Percentiles rank a stretch among this genome's conserved stretches.
phyloP scores from a whole-genome alignment of 2,329 filamentous ascomycete species.

The Venturia oleaginea region DNA sequence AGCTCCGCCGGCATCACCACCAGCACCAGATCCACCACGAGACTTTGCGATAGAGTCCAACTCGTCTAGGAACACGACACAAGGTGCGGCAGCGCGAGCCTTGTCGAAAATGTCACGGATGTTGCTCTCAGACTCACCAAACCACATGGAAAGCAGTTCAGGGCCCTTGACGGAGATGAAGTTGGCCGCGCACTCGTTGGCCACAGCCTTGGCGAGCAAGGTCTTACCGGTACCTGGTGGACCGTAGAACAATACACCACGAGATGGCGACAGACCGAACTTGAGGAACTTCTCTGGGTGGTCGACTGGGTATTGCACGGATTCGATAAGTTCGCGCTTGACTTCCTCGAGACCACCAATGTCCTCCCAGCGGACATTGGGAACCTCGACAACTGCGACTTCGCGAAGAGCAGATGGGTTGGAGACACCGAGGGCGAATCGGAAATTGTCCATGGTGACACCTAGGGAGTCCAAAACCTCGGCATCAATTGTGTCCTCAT shows the following conservation, averaged over 20 bases:
- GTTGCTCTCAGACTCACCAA: slow-evolving; percentile 99
- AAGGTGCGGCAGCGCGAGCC: slow-evolving; percentile 93
- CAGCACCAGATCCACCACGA: slow-evolving; percentile 84
- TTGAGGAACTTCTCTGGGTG: slow-evolving; percentile 99
- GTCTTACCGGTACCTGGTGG: slow-evolving; percentile 99
- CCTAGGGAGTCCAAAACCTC: slow-evolving; percentile 97
- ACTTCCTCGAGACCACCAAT: slow-evolving; percentile 97
- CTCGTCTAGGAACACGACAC: slow-evolving; percentile 97
- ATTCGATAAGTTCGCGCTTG: slow-evolving; percentile 99
- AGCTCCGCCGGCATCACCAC: slow-evolving; percentile 84
- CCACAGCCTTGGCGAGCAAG: slow-evolving; percentile 96
- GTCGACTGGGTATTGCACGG: slow-evolving; percentile 97
- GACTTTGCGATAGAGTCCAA: slow-evolving; percentile 99
- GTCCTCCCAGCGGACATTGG: slow-evolving; percentile 98
- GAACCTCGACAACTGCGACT: slow-evolving; percentile 97
- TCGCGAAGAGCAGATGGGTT: slow-evolving; percentile 98
- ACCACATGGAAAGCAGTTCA: slow-evolving; percentile 99
- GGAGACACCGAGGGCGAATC: slow-evolving; percentile 92
- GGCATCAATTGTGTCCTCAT: slow-evolving; percentile 97
- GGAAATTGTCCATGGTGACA: slow-evolving; percentile 99
- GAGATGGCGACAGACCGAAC: slow-evolving; percentile 94
- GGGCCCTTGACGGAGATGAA: slow-evolving; percentile 99
- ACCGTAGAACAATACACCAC: slow-evolving; percentile 97
- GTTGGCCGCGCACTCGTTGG: slow-evolving; percentile 98
- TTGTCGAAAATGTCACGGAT: slow-evolving; percentile 99